phyloP scores from a whole-genome alignment of 2,329 filamentous ascomycete genomes.

The Nigrospora oryzae region DNA sequence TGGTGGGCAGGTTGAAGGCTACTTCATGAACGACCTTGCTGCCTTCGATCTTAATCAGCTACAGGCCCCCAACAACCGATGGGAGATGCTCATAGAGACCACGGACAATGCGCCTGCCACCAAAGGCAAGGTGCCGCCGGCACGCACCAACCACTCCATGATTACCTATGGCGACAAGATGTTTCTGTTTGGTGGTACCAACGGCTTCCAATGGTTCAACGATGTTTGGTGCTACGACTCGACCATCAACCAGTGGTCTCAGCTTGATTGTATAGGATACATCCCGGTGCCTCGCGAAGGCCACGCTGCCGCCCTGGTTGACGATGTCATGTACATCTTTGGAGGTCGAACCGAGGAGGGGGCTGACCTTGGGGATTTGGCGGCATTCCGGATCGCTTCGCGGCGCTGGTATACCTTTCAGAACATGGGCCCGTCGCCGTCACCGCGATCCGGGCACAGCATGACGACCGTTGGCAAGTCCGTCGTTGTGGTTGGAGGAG shows the following conservation, averaged over 20 bases:
- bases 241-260: conserved; percentile 70
- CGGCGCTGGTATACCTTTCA: conserved; percentile 98
- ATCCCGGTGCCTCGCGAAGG: conserved; percentile 91
- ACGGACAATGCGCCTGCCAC: conserved; percentile 52
- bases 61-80: conserved; percentile 82
- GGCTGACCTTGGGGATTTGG: conserved; percentile 83
- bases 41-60: conserved; percentile 94
- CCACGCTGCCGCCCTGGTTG: conserved; percentile 85
- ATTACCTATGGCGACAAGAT: conserved; percentile 89
- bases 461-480: conserved; percentile 95
- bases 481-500: conserved; percentile 85
- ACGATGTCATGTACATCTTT: conserved; percentile 99
- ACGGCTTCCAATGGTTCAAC: conserved; percentile 96
- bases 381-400: conserved; percentile 66
- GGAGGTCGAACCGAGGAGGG: conserved; percentile 93
- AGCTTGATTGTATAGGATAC: conserved; percentile 94
- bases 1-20: conserved; percentile 92
- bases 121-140: conserved; percentile 66
- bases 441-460: conserved; percentile 87
- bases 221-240: conserved; percentile 97
- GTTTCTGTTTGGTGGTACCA: conserved; percentile 95
- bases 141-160: conserved; percentile 89
- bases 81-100: conserved; percentile 84
- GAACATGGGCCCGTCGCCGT: conserved; percentile 96
- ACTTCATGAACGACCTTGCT: conserved; percentile 94